Conservation (phyloP, 2,329 filamentous ascomycete genomes). For the Cladosporium sp. region DNA sequence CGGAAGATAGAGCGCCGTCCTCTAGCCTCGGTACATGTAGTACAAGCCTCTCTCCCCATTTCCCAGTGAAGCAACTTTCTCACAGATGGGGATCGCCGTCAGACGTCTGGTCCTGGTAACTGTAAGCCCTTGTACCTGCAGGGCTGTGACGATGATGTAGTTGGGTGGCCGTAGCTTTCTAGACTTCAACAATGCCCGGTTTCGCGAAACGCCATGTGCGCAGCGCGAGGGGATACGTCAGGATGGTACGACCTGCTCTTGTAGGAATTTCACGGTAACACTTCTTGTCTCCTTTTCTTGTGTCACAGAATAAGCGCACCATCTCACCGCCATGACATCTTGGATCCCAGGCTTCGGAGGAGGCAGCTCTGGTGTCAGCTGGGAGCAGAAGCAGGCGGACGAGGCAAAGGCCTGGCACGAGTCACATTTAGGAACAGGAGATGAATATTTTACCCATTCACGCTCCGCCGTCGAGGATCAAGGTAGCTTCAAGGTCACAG, state of each 20-base stretch:
- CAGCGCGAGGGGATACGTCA: background rate
- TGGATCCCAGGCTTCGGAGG: constrained; percentile 13
- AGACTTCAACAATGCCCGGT: constrained; percentile 1
- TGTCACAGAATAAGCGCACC: no score
- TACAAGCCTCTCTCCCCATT: no score
- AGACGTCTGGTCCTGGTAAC: no score
- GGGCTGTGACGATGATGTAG: constrained; percentile 7
- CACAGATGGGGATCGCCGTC: no score
- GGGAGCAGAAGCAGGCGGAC: constrained; percentile 10
- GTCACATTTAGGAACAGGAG: constrained; percentile 8
- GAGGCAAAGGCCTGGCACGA: constrained; percentile 13
- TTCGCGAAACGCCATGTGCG: background rate
- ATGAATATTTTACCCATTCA: constrained; percentile 12
- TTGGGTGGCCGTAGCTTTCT: constrained; percentile 12
- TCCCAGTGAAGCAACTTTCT: no score
- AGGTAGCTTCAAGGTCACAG: constrained; percentile 11
- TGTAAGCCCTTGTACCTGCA: constrained; percentile 1
- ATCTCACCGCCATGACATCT: constrained; percentile 9
- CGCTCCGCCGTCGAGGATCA: constrained; percentile 7
- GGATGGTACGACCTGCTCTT: background rate
- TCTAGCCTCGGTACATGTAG: background rate
- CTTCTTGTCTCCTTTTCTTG: background rate
- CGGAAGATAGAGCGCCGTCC: background rate
- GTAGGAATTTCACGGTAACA: background rate
- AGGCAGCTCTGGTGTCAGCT: background rate